Conservation (phyloP, 2,329 filamentous ascomycete species). For the Coleophoma eucalyptorum region DNA sequence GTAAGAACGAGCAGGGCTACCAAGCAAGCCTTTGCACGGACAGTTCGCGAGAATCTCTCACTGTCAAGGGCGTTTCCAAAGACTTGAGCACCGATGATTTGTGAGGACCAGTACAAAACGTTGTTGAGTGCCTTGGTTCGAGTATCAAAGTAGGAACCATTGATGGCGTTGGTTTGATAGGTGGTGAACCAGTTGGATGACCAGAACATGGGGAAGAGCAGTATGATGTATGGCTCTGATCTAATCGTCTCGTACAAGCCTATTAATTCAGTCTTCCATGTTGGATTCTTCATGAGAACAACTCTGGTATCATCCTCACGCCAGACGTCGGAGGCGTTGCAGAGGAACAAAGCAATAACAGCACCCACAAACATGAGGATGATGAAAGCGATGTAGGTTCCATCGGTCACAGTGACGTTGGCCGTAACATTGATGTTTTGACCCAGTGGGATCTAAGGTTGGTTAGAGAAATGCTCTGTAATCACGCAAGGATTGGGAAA, state of each 20-base stretch:
- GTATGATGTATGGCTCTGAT: constrained; percentile 67
- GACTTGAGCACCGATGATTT: constrained; percentile 71
- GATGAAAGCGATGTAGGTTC: constrained; percentile 86
- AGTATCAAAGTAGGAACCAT: constrained; percentile 66
- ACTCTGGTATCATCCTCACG: constrained; percentile 76
- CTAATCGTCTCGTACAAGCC: constrained; percentile 72
- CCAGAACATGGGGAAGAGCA: constrained; percentile 80
- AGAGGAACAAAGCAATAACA: constrained; percentile 63
- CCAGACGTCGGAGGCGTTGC: constrained; percentile 67
- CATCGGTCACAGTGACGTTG: constrained; percentile 56
- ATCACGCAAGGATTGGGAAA: background rate
- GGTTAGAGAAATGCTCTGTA: constrained; percentile 6
- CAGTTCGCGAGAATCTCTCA: constrained; percentile 52
- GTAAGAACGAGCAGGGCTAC: constrained; percentile 62
- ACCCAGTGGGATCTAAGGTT: constrained; percentile 60
- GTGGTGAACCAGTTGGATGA: constrained; percentile 78
- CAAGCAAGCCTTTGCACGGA: constrained; percentile 64
- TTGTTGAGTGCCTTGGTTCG: constrained; percentile 75
- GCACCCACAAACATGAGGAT: constrained; percentile 76
- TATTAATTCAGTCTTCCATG: constrained; percentile 74
- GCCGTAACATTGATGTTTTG: constrained; percentile 61
- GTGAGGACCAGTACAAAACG: constrained; percentile 73
- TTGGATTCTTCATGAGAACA: constrained; percentile 87
- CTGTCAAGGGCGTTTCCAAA: constrained; percentile 71
- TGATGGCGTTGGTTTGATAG: constrained; percentile 75